Base-by-base conservation (phyloP, 495 filamentous ascomycete genomes). In the Aspergillus bridgeri region DNA sequence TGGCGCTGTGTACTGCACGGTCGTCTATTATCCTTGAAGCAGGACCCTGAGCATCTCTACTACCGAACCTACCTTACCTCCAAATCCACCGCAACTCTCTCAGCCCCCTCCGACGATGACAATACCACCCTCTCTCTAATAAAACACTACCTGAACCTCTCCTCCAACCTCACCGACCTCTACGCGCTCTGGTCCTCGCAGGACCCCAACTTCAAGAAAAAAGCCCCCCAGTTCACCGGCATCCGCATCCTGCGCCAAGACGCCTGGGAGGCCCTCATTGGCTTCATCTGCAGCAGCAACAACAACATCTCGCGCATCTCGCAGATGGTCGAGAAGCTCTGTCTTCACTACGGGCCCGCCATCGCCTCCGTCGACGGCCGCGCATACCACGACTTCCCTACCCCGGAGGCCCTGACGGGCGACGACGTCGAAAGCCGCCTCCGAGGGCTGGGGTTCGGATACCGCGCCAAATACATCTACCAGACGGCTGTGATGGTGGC, bases 271-370 rank as follows among this genome's bases (percentile, higher is more conserved):
- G 86, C 95, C 5, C 76, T 99, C 3, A 77, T 99, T 15, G 86
- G 86, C 27, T 99, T 99, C 69, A 97, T 99, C 55, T 98, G 94
- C 79, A 96, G 92, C 69, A 95, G 90, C 73, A 99, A 99, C 73
- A 99, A 99, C 72, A 96, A 99, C 67, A 99, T 99, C 56, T 79
- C 83, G 5, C 86, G 94, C 23, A 99, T 99, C 63, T 90, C 88
- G 13, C 89, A 92, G 68, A 98, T 99, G 94, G 90, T 97, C 20
- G 84, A 92, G 56, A 98, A 96, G 62, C 78, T 99, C 7, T 98
- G 94, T 68, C 55, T 82, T 17, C 81, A 95, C 61, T 98, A 96
- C 64, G 94, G 94, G 0, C 82, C 86, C 0, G 74, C 88, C 19
- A 78, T 98, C 38, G 90, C 84, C 15, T 81, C 84, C 51, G 67